phyloP scores from a whole-genome alignment of 2,329 filamentous ascomycete species.

The Botrytis elliptica region DNA sequence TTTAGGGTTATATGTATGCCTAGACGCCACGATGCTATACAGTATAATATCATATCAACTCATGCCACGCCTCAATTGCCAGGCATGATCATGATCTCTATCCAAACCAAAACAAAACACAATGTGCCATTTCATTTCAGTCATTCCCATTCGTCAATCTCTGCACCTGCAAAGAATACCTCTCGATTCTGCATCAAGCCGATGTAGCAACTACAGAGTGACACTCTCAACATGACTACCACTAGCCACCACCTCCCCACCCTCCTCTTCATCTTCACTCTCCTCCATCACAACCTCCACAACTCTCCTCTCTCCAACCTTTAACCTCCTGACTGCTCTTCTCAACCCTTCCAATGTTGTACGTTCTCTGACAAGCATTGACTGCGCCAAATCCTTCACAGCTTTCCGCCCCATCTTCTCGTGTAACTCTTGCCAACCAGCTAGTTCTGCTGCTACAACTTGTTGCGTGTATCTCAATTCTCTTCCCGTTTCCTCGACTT shows the following conservation, averaged over 20 bases:
- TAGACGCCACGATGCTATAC: conserved; percentile 14
- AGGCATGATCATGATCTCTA: conserved; percentile 6
- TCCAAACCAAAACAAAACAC: conserved; percentile 10
- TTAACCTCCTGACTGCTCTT: conserved; percentile 63
- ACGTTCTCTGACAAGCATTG: conserved; percentile 77
- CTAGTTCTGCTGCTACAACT: conserved; percentile 85
- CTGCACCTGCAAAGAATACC: neutral
- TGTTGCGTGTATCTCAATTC: conserved; percentile 92
- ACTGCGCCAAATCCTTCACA: conserved; percentile 71
- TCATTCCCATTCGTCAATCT: neutral
- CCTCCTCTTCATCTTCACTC: neutral
- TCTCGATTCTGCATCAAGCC: neutral
- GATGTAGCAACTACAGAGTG: conserved; percentile 8
- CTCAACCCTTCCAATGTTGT: conserved; percentile 77
- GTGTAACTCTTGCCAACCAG: conserved; percentile 90
- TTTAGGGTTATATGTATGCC: neutral
- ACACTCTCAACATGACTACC: conserved; percentile 9
- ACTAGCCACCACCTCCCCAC: neutral
- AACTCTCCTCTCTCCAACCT: conserved; percentile 14
- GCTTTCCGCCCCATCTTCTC: conserved; percentile 73
- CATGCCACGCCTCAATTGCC: neutral
- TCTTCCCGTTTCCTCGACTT: conserved; percentile 71
- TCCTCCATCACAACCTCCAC: neutral
- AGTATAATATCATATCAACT: conserved; percentile 4
- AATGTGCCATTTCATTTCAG: neutral